Evolutionary conservation across 169 alveolate species (phyloP).

Genomic region (Plasmodium gallinaceum): DNA sequence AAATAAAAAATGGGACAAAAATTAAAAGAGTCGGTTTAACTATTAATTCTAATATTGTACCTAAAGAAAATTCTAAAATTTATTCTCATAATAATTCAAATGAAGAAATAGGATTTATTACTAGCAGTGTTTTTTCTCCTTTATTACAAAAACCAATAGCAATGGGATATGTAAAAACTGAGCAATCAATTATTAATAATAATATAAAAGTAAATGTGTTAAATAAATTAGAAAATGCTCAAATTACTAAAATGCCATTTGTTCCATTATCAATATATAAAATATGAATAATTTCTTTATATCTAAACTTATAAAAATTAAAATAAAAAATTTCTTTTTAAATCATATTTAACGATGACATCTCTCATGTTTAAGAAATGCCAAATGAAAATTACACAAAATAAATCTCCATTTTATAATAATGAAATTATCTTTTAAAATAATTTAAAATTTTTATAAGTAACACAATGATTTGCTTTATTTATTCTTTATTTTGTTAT

Average conservation of each 20-base stretch:
- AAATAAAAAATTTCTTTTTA: too few species aligned
- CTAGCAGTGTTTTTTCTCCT: conserved; percentile 74
- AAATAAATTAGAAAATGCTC: conserved; percentile 56
- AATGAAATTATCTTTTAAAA: too few species aligned
- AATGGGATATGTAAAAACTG: conserved; percentile 70
- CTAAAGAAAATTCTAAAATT: conserved; percentile 70
- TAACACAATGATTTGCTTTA: too few species aligned
- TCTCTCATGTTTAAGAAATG: too few species aligned
- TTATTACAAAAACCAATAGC: conserved; percentile 71
- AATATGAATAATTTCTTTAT: neutral
- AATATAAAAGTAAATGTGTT: conserved; percentile 33
- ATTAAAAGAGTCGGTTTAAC: conserved; percentile 64
- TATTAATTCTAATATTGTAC: conserved; percentile 53
- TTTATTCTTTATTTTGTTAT: too few species aligned
- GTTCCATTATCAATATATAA: conserved; percentile 76
- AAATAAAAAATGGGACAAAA: conserved; percentile 68
- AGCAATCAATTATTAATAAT: conserved; percentile 20
- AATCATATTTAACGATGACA: too few species aligned
- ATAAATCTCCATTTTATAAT: too few species aligned
- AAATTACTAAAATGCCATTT: conserved; percentile 75
- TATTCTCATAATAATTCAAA: conserved; percentile 33
- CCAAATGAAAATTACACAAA: too few species aligned
- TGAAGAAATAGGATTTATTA: conserved; percentile 67
- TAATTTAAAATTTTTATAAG: too few species aligned
- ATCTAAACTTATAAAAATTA: too few species aligned